Evolutionary conservation across 2,329 filamentous ascomycete species (phyloP), one percentile per base, ranked within the genome.

Genomic region (Cladosporium colombiae): DNA sequence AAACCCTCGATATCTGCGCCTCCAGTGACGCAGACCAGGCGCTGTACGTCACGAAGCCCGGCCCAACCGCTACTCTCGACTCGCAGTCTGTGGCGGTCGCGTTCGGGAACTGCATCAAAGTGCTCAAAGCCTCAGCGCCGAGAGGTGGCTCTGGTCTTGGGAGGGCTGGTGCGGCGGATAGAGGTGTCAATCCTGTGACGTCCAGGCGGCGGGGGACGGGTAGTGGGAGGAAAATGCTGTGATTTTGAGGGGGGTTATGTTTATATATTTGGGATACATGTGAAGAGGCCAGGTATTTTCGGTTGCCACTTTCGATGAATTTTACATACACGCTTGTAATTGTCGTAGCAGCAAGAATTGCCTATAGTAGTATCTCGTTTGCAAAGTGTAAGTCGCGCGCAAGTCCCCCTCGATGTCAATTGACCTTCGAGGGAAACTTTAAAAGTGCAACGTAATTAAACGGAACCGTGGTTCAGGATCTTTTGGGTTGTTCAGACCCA

Each of bases 61-160:
- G 91, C 0, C 90, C 90, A 0, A 85, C 90, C 65, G 81, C 82
- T 1, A 81, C 81, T 62, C 78, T 92, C 1, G 90, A 90, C 14
- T 83, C 85, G 57, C 82, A 84, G 55, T 89, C 88, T 60, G 82
- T 91, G 3, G 91, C 87, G 0, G 84, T 93, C 33, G 89, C 85
- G 0, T 87, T 93, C 66, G 91, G 90, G 14, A 91, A 92, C 70
- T 82, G 86, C 1, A 82, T 93, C 72, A 93, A 92, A 77, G 79
- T 93, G 60, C 83, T 93, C 5, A 35, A 37, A 18, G 25, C 25
- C 5, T 29, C 65, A 86, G 25, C 52, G 29, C 37, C 58, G 21
- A 62, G 35, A 46, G 31, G 40, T 27, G 11, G 18, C 18, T n/a
- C 52, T 18, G 50, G 50, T 53, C 50, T 53, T 16, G 52, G 52